These are phyloP conservation scores for Achlya hypogyna DNA, from an alignment of 352 stramenopile species.

Conservation along the genomic window DNA sequence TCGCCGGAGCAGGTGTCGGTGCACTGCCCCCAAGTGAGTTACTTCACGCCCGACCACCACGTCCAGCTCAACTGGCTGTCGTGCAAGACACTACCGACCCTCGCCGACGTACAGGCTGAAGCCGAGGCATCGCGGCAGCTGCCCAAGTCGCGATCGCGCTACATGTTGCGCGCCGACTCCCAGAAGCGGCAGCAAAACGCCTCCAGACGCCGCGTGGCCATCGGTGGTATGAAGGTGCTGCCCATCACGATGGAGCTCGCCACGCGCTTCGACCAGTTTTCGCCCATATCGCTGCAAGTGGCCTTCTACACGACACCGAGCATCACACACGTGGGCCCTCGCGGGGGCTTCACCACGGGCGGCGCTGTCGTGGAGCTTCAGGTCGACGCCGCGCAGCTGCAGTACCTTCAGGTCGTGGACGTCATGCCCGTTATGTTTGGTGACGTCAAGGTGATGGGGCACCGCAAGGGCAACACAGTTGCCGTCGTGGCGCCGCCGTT, in stretches of 20 bases:
- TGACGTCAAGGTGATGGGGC: not conserved
- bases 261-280: constrained; percentile 7
- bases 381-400: constrained; percentile 2
- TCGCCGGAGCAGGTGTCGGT: constrained; percentile 13
- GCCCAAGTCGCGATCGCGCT: not conserved
- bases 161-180: not conserved
- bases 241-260: constrained; percentile 5
- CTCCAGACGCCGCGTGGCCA: not conserved
- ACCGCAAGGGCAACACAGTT: not conserved
- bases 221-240: constrained; percentile 16
- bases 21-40: not conserved
- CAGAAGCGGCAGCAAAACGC: not conserved
- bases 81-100: not conserved
- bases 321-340: not conserved
- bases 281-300: not conserved
- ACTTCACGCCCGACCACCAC: not conserved
- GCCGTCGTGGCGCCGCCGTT: not conserved
- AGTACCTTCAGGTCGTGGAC: constrained; percentile 9
- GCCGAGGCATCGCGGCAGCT: not conserved
- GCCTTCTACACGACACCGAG: constrained; percentile 6
- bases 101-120: not conserved
- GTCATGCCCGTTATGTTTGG: constrained; percentile 11
- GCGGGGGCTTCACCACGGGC: constrained; percentile 7
- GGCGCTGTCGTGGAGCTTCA: constrained; percentile 1
- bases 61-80: not conserved